phyloP scores from a whole-genome alignment of 2,329 filamentous ascomycete genomes.

The Elsinoe necatrix region DNA sequence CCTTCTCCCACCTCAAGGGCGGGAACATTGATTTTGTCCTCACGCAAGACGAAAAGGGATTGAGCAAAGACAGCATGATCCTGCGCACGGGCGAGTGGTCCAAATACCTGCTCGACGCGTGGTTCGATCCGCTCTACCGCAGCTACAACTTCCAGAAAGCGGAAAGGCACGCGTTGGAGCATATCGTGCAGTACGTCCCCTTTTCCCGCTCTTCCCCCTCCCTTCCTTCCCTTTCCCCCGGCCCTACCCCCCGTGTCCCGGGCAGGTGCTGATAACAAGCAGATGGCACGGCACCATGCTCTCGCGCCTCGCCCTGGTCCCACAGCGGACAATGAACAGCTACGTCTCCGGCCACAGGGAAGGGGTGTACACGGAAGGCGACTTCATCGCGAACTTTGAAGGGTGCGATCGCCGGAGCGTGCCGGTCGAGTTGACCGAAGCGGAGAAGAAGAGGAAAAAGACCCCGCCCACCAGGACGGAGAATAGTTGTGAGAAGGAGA shows the following conservation, averaged over 20 bases:
- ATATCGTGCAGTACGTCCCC: conserved; percentile 41
- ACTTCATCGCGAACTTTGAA: conserved; percentile 72
- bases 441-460: conserved; percentile 50
- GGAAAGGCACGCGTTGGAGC: conserved; percentile 76
- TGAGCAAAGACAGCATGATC: conserved; percentile 70
- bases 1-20: conserved; percentile 71
- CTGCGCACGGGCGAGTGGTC: conserved; percentile 81
- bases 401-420: conserved; percentile 64
- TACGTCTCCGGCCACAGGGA: conserved; percentile 45
- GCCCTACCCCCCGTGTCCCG: no score
- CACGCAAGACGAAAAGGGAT: conserved; percentile 73
- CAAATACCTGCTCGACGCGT: conserved; percentile 84
- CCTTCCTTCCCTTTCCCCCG: conserved; percentile 39
- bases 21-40: conserved; percentile 73
- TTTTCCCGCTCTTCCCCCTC: neutral
- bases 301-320: conserved; percentile 80
- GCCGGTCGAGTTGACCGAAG: conserved; percentile 51
- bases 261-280: neutral
- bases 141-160: conserved; percentile 95
- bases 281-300: conserved; percentile 98
- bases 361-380: conserved; percentile 64
- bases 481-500: conserved; percentile 57
- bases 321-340: conserved; percentile 73
- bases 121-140: conserved; percentile 91
- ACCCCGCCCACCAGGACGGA: conserved; percentile 33